Base-by-base conservation (phyloP, 1,139 yeast genomes). In the Suhomyces chickasaworum region DNA sequence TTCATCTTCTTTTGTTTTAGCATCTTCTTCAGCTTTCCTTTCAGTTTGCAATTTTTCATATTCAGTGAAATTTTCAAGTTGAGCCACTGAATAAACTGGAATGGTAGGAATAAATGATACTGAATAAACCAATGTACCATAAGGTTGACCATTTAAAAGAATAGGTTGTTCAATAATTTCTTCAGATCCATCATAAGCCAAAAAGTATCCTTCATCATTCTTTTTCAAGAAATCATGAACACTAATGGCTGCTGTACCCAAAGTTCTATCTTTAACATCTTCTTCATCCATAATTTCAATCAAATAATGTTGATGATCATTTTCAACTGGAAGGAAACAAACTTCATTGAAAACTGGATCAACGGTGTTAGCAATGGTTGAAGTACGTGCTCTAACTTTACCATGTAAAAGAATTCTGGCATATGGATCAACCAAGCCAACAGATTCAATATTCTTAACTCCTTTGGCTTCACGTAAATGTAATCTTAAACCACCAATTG, bases 341-440 rank as follows among this genome's bases (percentile, higher is more conserved):
- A 80, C 84, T 42, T 75, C 71, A 57, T 84, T 75, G 65, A 77
- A 86, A 21, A 61, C 57, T 3, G 93, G 91, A 45, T 79, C 69
- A 32, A 73, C 62, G 2, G 83, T 75, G 45, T 80, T 77, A n/a
- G 80, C 77, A 54, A 79, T 76, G 41, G 79, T 79, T 1, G 69
- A 63, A 2, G 93, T 83, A 53, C 72, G 75, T 45, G 77, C 85
- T 53, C 74, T 74, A 42, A 80, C 63, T 58, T 78, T 79, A 54
- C 85, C 87, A 57, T 83, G 80, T 48, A 80, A 63, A 42, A 78
- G 57, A 13, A 86, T 73, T 51, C 79, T 75, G 37, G 83, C 80
- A 59, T 84, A 86, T 5, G 95, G 93, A 64, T 86, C 91, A 56
- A 86, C 81, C 51, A 78, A 80, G 46, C 91, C 91, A 48, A 85